phyloP scores from a whole-genome alignment of 176 grass and related monocot genomes.

The Poa annua region DNA sequence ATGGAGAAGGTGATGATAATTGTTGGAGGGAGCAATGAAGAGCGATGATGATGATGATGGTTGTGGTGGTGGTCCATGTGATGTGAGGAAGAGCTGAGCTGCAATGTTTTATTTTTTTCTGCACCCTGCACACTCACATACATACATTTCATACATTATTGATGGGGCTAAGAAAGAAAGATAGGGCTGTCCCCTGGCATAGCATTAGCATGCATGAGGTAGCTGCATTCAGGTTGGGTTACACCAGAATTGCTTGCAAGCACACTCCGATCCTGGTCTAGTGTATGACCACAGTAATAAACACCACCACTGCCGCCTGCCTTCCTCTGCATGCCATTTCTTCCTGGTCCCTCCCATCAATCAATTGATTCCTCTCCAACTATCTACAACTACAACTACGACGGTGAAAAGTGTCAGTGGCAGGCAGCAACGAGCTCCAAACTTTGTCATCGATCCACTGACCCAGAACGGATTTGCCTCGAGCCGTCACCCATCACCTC shows the following conservation, averaged over 20 bases:
- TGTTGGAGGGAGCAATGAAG: not conserved
- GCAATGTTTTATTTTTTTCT: not conserved
- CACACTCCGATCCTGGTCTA: conserved; percentile 19
- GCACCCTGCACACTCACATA: conserved; percentile 11
- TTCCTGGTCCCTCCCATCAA: not conserved
- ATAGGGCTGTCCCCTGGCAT: conserved; percentile 15
- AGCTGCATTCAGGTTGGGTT: conserved; percentile 42
- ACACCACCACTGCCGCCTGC: conserved; percentile 32
- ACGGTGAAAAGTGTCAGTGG: not conserved
- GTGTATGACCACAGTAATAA: conserved; percentile 26
- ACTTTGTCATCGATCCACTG: not conserved
- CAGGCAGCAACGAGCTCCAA: not conserved
- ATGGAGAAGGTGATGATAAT: conserved; percentile 3
- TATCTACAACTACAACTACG: not conserved
- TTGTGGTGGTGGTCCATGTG: conserved; percentile 29
- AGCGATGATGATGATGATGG: not conserved
- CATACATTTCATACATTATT: conserved; percentile 21
- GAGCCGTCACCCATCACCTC: not conserved
- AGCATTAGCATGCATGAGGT: not conserved
- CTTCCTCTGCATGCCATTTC: conserved; percentile 14
- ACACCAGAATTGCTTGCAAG: conserved; percentile 19
- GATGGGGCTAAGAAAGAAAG: conserved; percentile 8
- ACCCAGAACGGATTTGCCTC: not conserved
- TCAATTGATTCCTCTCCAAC: conserved; percentile 14
- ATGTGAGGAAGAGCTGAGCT: too few species aligned